These are phyloP conservation scores for Solanum piurae DNA, from an alignment of 257 asterid species.

Conservation along the genomic window DNA sequence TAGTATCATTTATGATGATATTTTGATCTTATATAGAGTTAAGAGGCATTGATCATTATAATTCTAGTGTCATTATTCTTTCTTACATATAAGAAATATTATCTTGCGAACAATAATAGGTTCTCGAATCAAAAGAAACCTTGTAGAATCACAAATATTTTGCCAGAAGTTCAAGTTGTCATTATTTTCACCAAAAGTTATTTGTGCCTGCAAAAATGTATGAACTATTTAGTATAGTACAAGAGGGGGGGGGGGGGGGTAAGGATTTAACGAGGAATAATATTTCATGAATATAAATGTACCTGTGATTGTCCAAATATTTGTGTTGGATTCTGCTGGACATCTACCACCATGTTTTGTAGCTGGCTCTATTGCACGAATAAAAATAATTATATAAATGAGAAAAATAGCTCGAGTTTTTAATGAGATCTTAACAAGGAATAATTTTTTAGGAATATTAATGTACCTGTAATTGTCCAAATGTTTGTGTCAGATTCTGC, in stretches of 20 bases:
- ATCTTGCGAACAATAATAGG: neutral
- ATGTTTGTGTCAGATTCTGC: neutral
- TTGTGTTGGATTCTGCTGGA: neutral
- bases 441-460: neutral
- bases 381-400: too few species aligned
- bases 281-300: neutral
- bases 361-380: too few species aligned
- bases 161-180: neutral
- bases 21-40: too few species aligned
- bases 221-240: neutral
- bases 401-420: too few species aligned
- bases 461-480: neutral
- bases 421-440: neutral
- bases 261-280: neutral
- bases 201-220: neutral
- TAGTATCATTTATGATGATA: too few species aligned
- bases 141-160: neutral
- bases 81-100: neutral
- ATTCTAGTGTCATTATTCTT: neutral
- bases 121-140: neutral
- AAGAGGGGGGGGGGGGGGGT: neutral
- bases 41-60: neutral
- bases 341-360: too few species aligned
- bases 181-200: neutral
- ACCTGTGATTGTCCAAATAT: neutral